Evolutionary conservation across 2,329 filamentous ascomycete species (phyloP).

Genomic region (Paramyrothecium roridum): DNA sequence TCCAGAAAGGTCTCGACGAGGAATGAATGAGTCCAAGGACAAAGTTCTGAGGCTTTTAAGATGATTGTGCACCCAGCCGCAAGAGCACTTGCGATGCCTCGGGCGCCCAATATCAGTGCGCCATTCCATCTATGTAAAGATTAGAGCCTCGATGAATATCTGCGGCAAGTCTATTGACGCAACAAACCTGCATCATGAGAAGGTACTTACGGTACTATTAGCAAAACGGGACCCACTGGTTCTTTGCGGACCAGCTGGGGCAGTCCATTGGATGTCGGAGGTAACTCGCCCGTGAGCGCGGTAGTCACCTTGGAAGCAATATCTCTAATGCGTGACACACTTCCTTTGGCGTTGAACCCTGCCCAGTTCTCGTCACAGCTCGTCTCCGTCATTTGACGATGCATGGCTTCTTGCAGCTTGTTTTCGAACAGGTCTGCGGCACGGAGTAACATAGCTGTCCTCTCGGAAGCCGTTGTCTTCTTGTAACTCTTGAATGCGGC

Average conservation of each 20-base stretch:
- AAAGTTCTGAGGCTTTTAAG: conserved; percentile 8
- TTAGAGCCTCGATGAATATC: no score
- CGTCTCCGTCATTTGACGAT: conserved; percentile 2
- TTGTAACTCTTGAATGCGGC: conserved; percentile 1
- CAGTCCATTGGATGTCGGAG: not conserved
- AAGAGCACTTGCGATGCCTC: conserved; percentile 3
- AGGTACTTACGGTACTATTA: conserved; percentile 6
- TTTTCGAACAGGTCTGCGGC: conserved; percentile 1
- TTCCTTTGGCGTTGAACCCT: not conserved
- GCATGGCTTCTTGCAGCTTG: not conserved
- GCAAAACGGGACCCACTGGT: conserved; percentile 4
- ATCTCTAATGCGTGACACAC: not conserved
- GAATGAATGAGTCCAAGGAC: conserved; percentile 1
- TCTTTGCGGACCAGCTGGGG: not conserved
- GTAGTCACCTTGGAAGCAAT: not conserved
- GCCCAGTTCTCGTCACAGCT: not conserved
- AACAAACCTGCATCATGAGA: no score
- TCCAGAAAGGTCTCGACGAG: conserved; percentile 2
- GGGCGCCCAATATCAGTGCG: conserved; percentile 2
- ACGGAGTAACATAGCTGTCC: conserved; percentile 2
- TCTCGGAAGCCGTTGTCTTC: not conserved
- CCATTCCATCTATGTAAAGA: no score
- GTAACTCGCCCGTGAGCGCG: not conserved
- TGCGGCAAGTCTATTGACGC: no score
- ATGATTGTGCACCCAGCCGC: conserved; percentile 8